Evolutionary conservation across 495 filamentous ascomycete genomes (phyloP).

Genomic region (Penicillium maclennaniae): DNA sequence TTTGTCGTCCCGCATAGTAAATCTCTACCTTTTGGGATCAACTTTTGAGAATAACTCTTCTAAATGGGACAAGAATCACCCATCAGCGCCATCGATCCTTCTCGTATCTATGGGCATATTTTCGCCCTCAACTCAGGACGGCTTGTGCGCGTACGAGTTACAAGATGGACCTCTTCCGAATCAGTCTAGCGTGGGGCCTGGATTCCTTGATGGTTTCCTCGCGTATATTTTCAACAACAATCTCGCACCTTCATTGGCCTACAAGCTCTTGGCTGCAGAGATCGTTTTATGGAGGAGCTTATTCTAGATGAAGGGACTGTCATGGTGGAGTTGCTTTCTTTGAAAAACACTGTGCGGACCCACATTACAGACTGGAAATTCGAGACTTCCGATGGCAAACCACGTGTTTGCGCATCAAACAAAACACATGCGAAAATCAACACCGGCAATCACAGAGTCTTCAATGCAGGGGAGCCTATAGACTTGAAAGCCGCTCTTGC

Average conservation of each 20-base stretch:
- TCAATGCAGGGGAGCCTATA: conserved; percentile 2
- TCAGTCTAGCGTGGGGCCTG: conserved; percentile 3
- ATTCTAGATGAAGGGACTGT: conserved; percentile 5
- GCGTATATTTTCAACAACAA: conserved; percentile 8
- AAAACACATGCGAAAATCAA: neutral
- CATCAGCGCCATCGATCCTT: conserved; percentile 26
- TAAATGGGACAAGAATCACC: conserved; percentile 48
- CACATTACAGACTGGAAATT: neutral
- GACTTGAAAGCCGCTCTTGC: conserved; percentile 2
- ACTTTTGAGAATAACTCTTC: conserved; percentile 10
- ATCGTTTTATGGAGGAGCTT: conserved; percentile 4
- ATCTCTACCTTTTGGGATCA: neutral
- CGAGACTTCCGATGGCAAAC: neutral
- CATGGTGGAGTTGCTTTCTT: neutral
- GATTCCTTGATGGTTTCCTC: conserved; percentile 6
- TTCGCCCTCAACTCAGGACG: conserved; percentile 10
- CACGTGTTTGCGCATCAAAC: conserved; percentile 1
- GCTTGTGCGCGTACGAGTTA: conserved; percentile 8
- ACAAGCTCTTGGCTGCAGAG: conserved; percentile 5
- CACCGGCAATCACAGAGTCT: neutral
- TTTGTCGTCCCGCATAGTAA: too few species aligned
- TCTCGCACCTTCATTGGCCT: conserved; percentile 9
- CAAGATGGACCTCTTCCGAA: conserved; percentile 11
- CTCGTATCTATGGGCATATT: conserved; percentile 7
- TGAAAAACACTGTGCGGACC: conserved; percentile 1